Evolutionary conservation across 768 basidiomycete species (phyloP).

Genomic region (Suillus hirtellus): DNA sequence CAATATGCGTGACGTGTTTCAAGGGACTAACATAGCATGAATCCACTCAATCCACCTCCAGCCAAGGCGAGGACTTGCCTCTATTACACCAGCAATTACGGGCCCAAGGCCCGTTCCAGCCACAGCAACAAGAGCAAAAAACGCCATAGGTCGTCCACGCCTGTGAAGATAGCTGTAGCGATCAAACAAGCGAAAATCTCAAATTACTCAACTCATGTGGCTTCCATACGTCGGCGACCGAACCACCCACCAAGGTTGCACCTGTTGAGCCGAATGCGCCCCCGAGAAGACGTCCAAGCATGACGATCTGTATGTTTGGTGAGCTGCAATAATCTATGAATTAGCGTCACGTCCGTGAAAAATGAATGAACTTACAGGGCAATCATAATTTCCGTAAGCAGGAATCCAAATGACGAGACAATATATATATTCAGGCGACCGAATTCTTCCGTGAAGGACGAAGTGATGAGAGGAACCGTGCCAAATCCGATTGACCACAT

Average conservation of each 20-base stretch:
- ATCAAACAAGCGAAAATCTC: background rate
- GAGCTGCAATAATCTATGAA: slow-evolving; percentile 20
- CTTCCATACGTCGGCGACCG: slow-evolving; percentile 64
- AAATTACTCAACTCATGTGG: slow-evolving; percentile 47
- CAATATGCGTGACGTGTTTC: slow-evolving; percentile 3
- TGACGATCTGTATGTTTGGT: slow-evolving; percentile 51
- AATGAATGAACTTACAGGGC: slow-evolving; percentile 19
- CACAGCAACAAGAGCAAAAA: slow-evolving; percentile 61
- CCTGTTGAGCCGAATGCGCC: slow-evolving; percentile 63
- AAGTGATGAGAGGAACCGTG: slow-evolving; percentile 56
- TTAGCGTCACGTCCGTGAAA: background rate
- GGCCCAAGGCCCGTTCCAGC: slow-evolving; percentile 63
- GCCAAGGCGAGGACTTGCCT: slow-evolving; percentile 50
- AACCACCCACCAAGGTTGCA: slow-evolving; percentile 67
- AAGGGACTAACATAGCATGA: slow-evolving; percentile 50
- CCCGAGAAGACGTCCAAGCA: slow-evolving; percentile 57
- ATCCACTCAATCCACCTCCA: slow-evolving; percentile 87
- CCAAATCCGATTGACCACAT: slow-evolving; percentile 60
- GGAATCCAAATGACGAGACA: slow-evolving; percentile 46
- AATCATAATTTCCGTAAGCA: slow-evolving; percentile 46
- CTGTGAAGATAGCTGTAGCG: slow-evolving; percentile 2
- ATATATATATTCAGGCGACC: slow-evolving; percentile 60
- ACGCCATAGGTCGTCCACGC: slow-evolving; percentile 62
- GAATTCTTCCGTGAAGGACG: slow-evolving; percentile 68
- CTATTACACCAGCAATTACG: slow-evolving; percentile 59